Conservation (phyloP, 345 rosid species). For the Garcia nutans region DNA sequence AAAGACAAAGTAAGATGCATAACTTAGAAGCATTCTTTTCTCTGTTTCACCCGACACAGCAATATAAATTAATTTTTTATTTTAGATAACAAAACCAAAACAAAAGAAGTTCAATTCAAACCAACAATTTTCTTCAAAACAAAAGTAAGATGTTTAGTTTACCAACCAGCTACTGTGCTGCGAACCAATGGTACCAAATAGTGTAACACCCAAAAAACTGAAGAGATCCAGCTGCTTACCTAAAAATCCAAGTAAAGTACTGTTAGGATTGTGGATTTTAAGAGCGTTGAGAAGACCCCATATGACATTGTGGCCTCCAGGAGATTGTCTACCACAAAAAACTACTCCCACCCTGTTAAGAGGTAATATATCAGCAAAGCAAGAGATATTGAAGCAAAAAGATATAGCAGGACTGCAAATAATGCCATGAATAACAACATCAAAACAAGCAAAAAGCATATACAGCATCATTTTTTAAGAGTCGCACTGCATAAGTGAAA, state of each 20-base stretch:
- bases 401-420: background rate
- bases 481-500: background rate
- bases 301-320: slow-evolving; percentile 95
- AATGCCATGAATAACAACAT: background rate
- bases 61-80: background rate
- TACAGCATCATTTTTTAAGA: background rate
- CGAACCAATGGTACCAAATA: background rate
- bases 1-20: background rate
- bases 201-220: background rate
- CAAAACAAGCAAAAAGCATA: no score
- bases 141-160: background rate
- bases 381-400: background rate
- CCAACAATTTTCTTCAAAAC: background rate
- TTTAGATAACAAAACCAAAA: background rate
- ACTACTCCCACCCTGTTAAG: slow-evolving; percentile 80
- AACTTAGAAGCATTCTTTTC: background rate
- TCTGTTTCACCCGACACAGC: background rate
- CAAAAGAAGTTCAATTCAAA: background rate
- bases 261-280: slow-evolving; percentile 71
- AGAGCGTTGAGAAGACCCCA: slow-evolving; percentile 92
- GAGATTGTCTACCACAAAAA: slow-evolving; percentile 96
- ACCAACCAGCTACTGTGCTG: background rate
- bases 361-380: background rate
- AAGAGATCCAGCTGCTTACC: slow-evolving; percentile 42
- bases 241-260: slow-evolving; percentile 76